A percentile compares a stretch with the other conserved stretches of the same genome.
Conservation (phyloP, 78 protist genomes). For the Dictyostelium firmibasis region DNA sequence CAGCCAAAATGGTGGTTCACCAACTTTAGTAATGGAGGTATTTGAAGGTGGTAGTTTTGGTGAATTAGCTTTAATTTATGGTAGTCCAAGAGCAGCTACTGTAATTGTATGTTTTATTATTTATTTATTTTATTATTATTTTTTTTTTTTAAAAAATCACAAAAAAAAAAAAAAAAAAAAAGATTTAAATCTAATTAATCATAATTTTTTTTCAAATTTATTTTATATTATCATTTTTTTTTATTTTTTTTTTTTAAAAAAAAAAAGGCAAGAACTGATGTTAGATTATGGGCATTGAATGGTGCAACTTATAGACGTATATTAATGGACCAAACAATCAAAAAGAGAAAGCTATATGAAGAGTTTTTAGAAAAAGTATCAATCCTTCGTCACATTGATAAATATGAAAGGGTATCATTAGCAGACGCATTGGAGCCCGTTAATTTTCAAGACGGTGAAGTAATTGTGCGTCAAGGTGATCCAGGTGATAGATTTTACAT, state of each 20-base stretch:
- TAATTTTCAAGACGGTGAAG: constrained; percentile 72
- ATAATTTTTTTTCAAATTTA: not conserved
- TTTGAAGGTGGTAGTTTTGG: constrained; percentile 87
- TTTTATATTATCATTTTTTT: not conserved
- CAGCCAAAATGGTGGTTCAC: not conserved
- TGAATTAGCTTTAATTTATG: constrained; percentile 92
- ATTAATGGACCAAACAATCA: constrained; percentile 85
- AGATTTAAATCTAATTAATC: not conserved
- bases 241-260: not conserved
- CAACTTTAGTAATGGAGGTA: constrained; percentile 40
- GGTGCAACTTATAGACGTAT: constrained; percentile 88
- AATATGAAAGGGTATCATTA: constrained; percentile 83
- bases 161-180: not conserved
- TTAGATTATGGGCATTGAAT: constrained; percentile 86
- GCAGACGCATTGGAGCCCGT: constrained; percentile 88
- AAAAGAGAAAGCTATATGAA: constrained; percentile 90
- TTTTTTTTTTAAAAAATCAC: not conserved
- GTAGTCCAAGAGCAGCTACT: constrained; percentile 94
- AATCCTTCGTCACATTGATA: constrained; percentile 69
- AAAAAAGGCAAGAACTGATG: constrained; percentile 59
- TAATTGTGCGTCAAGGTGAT: constrained; percentile 86
- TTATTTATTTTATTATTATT: not conserved
- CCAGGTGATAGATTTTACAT: constrained; percentile 88
- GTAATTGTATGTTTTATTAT: constrained; percentile 63
- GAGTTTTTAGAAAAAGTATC: constrained; percentile 88